These are phyloP conservation scores for Alternaria atra DNA, from an alignment of 2,329 filamentous ascomycete species.

Conservation along the genomic window DNA sequence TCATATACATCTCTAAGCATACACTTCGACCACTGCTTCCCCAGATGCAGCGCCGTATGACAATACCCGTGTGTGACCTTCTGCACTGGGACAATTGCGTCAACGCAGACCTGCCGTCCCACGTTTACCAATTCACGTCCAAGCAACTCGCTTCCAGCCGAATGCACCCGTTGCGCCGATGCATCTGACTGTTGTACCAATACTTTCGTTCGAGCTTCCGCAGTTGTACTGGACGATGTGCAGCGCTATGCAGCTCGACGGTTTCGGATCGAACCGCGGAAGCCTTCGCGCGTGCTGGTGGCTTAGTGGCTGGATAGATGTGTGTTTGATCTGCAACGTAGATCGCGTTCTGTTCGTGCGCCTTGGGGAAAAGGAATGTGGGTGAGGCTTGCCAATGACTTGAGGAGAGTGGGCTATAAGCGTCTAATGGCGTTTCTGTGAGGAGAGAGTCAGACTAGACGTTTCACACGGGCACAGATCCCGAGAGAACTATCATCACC, in stretches of 20 bases:
- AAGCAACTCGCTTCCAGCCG: slow-evolving; percentile 5
- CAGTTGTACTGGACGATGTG: slow-evolving; percentile 2
- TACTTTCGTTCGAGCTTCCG: slow-evolving; percentile 4
- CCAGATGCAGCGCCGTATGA: slow-evolving; percentile 1
- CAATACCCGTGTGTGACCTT: slow-evolving; percentile 11
- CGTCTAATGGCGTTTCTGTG: background rate
- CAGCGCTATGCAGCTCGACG: slow-evolving; percentile 2
- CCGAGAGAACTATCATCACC: background rate
- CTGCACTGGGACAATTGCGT: slow-evolving; percentile 5
- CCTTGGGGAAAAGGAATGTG: background rate
- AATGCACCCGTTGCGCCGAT: background rate
- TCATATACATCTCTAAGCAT: background rate
- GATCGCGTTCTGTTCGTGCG: slow-evolving; percentile 7
- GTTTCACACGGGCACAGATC: background rate
- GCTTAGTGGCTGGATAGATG: background rate
- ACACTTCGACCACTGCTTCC: background rate
- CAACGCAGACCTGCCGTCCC: slow-evolving; percentile 17
- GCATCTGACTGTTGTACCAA: slow-evolving; percentile 15
- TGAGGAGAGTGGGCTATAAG: background rate
- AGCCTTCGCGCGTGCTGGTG: background rate
- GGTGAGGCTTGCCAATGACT: background rate
- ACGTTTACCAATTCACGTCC: slow-evolving; percentile 7
- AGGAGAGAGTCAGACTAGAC: background rate
- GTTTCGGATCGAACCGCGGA: slow-evolving; percentile 1
- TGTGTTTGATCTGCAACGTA: background rate